A percentile compares a stretch with the other conserved stretches of the same genome.
phyloP scores from a whole-genome alignment of 805 yeast genomes.

The Tetrapisispora taiwanensis region DNA sequence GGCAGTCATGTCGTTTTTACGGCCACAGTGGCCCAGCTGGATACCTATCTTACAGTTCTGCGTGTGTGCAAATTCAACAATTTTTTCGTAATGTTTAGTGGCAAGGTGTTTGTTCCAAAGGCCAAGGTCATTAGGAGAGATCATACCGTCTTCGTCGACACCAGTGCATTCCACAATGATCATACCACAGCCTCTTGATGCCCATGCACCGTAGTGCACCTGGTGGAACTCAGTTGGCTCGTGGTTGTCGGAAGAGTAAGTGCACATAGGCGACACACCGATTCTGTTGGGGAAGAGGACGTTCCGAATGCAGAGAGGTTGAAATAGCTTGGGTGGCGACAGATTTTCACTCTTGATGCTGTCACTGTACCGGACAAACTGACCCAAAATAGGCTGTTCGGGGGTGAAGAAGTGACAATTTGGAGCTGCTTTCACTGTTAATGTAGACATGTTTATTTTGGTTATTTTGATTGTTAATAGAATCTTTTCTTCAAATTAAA shows the following conservation, averaged over 20 bases:
- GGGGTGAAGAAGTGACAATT: slow-evolving; percentile 10
- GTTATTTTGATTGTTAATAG: too few relatives aligned
- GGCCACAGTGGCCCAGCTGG: slow-evolving; percentile 49
- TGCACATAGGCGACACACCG: slow-evolving; percentile 50
- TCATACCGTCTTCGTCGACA: slow-evolving; percentile 33
- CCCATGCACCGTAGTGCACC: slow-evolving; percentile 40
- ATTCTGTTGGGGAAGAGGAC: slow-evolving; percentile 39
- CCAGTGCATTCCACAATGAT: slow-evolving; percentile 39
- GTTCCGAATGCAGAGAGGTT: slow-evolving; percentile 35
- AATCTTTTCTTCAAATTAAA: too few relatives aligned
- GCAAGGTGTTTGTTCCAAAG: slow-evolving; percentile 44
- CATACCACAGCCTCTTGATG: slow-evolving; percentile 41
- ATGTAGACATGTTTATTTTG: neutral
- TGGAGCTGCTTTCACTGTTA: slow-evolving; percentile 3
- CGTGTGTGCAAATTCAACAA: slow-evolving; percentile 39
- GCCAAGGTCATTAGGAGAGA: slow-evolving; percentile 40
- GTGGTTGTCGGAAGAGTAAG: slow-evolving; percentile 37
- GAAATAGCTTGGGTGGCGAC: slow-evolving; percentile 32
- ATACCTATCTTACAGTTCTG: slow-evolving; percentile 39
- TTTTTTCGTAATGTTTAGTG: slow-evolving; percentile 23
- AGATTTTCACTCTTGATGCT: neutral
- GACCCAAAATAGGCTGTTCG: slow-evolving; percentile 9
- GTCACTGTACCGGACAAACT: slow-evolving; percentile 4
- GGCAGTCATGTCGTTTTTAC: slow-evolving; percentile 29
- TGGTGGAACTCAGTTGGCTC: slow-evolving; percentile 38